Evolutionary conservation across 2,329 filamentous ascomycete species (phyloP).

Genomic region (Nemania bipapillata): DNA sequence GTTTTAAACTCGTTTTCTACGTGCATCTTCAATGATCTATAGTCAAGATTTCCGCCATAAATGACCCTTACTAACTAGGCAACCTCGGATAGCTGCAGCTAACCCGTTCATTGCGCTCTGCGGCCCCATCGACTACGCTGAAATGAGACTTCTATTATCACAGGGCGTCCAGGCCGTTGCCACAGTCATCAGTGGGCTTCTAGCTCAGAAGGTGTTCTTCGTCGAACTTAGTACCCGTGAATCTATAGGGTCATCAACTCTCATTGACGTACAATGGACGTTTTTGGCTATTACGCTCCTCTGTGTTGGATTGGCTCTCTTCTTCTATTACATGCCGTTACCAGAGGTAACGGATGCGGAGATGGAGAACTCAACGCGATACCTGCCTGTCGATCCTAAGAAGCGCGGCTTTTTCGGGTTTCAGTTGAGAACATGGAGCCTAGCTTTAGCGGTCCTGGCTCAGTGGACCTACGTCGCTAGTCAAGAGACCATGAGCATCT

Average conservation of each 20-base stretch:
- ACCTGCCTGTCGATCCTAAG: conserved; percentile 62
- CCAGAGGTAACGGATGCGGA: conserved; percentile 69
- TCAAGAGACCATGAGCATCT: conserved; percentile 72
- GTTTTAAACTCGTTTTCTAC: not conserved
- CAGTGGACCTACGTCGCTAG: conserved; percentile 84
- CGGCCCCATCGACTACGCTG: conserved; percentile 76
- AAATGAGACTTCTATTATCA: conserved; percentile 78
- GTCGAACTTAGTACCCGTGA: conserved; percentile 60
- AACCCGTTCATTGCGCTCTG: conserved; percentile 79
- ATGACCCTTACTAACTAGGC: conserved; percentile 16
- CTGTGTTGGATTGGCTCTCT: conserved; percentile 74
- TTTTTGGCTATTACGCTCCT: conserved; percentile 84
- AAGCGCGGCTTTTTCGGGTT: conserved; percentile 63
- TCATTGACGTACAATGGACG: conserved; percentile 84
- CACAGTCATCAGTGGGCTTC: conserved; percentile 75
- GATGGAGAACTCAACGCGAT: conserved; percentile 61
- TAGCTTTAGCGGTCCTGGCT: conserved; percentile 77
- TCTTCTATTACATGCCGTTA: conserved; percentile 75
- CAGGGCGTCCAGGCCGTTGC: conserved; percentile 82
- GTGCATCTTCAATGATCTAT: not conserved
- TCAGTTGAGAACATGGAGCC: conserved; percentile 64
- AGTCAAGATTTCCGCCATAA: too few relatives aligned
- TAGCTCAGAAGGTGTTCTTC: conserved; percentile 81
- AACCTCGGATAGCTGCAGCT: conserved; percentile 64
- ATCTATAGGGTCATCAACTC: conserved; percentile 56